phyloP scores from a whole-genome alignment of 192 early-diverging fungal species.

The Coemansia sp. region DNA sequence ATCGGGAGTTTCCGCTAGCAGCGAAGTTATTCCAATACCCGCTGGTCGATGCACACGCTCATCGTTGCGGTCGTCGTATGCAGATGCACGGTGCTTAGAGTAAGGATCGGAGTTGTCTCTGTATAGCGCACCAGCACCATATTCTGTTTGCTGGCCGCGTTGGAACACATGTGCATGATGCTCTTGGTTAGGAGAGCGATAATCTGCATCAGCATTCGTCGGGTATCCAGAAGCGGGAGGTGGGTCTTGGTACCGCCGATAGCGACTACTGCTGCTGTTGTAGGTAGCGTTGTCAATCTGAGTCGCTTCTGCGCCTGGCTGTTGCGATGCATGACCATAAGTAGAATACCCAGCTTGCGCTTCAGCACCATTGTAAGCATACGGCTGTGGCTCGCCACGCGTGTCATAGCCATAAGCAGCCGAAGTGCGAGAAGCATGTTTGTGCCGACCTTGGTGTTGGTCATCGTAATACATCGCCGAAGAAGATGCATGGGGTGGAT shows the following conservation, averaged over 20 bases:
- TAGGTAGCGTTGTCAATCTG: neutral
- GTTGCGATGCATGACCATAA: conserved; percentile 4
- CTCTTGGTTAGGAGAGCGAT: conserved; percentile 25
- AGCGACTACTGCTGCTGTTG: neutral
- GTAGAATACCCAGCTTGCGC: conserved; percentile 2
- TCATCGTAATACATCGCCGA: conserved; percentile 23
- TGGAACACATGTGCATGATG: conserved; percentile 31
- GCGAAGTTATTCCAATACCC: conserved; percentile 46
- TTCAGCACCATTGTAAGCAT: neutral
- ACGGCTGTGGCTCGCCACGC: conserved; percentile 10
- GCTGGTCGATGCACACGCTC: conserved; percentile 9
- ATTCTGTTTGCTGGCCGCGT: conserved; percentile 11
- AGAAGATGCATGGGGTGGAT: conserved; percentile 3
- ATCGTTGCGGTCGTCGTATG: conserved; percentile 14
- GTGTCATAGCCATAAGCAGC: conserved; percentile 21
- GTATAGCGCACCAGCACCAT: neutral
- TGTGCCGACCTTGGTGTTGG: conserved; percentile 16
- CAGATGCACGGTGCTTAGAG: conserved; percentile 18
- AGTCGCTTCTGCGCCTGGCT: neutral
- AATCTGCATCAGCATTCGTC: conserved; percentile 21
- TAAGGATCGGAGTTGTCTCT: conserved; percentile 17
- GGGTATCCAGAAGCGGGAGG: conserved; percentile 2
- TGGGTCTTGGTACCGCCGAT: conserved; percentile 13
- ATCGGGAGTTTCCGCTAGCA: conserved; percentile 22
- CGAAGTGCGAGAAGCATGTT: conserved; percentile 17